Evolutionary conservation across 2,329 filamentous ascomycete genomes (phyloP).

Genomic region (Colletotrichum sp.): DNA sequence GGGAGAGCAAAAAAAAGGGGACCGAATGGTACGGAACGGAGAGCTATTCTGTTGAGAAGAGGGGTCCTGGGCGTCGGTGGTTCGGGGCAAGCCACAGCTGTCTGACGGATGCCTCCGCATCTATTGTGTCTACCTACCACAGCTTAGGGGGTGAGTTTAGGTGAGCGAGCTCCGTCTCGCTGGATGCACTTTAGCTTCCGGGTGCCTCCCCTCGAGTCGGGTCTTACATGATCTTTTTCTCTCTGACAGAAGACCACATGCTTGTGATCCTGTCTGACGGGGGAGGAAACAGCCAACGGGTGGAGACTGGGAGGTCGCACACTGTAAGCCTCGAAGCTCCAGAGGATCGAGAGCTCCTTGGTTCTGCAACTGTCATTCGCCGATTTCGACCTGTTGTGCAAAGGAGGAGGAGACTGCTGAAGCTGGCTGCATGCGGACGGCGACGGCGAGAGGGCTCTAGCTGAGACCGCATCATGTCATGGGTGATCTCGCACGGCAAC

Average conservation of each 20-base stretch:
- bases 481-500: conserved; percentile 12
- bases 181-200: background rate
- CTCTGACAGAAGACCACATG: background rate
- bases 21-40: background rate
- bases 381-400: conserved; percentile 2
- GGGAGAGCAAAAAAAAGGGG: background rate
- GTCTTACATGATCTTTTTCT: background rate
- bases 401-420: background rate
- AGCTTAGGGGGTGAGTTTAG: conserved; percentile 9
- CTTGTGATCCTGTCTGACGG: conserved; percentile 6
- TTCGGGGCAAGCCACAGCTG: background rate
- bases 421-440: conserved; percentile 10
- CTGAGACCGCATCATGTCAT: conserved; percentile 10
- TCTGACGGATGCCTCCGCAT: background rate
- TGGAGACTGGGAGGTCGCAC: background rate
- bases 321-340: background rate
- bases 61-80: background rate
- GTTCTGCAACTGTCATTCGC: conserved; percentile 5
- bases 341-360: background rate
- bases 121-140: background rate
- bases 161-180: background rate
- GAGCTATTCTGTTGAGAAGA: background rate
- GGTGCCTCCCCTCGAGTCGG: background rate
- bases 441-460: background rate
- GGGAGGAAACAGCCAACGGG: background rate